These are phyloP conservation scores for Diaporthe humulicola DNA, from an alignment of 2,329 filamentous ascomycete genomes.

Conservation along the genomic window DNA sequence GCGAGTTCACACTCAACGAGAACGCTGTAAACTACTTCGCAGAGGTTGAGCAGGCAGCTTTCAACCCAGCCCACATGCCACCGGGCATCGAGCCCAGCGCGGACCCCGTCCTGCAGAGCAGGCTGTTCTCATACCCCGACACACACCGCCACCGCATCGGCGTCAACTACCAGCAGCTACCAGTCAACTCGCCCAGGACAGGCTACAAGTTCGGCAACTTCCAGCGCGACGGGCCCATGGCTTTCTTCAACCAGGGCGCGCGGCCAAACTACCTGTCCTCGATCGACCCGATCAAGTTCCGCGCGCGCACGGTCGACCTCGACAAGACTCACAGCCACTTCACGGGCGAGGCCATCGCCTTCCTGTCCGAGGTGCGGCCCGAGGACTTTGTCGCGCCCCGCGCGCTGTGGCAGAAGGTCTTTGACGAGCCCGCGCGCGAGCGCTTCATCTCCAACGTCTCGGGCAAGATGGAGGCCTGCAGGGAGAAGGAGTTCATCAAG, in stretches of 20 bases:
- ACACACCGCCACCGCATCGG: conserved; percentile 75
- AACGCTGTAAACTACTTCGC: conserved; percentile 76
- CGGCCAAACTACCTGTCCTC: conserved; percentile 66
- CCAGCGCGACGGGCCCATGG: conserved; percentile 81
- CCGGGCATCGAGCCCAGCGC: conserved; percentile 73
- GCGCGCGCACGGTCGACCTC: conserved; percentile 50
- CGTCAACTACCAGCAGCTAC: conserved; percentile 73
- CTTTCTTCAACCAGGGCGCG: conserved; percentile 74
- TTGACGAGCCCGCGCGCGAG: conserved; percentile 68
- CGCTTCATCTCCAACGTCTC: conserved; percentile 72
- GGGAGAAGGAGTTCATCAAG: conserved; percentile 71
- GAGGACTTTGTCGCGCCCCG: conserved; percentile 64
- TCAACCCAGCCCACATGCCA: conserved; percentile 74
- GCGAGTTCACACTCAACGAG: conserved; percentile 66
- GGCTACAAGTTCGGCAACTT: conserved; percentile 70
- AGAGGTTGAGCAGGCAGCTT: conserved; percentile 78
- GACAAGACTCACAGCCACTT: conserved; percentile 56
- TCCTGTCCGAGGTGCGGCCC: conserved; percentile 53
- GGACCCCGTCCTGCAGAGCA: conserved; percentile 73
- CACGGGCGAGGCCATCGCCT: conserved; percentile 53
- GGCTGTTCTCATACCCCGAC: conserved; percentile 73
- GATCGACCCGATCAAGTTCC: conserved; percentile 53
- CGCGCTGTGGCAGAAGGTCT: conserved; percentile 72
- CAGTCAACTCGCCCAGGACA: conserved; percentile 67
- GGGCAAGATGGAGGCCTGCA: conserved; percentile 72